Evolutionary conservation across 768 basidiomycete genomes (phyloP).

Genomic region (Naematelia encephala): DNA sequence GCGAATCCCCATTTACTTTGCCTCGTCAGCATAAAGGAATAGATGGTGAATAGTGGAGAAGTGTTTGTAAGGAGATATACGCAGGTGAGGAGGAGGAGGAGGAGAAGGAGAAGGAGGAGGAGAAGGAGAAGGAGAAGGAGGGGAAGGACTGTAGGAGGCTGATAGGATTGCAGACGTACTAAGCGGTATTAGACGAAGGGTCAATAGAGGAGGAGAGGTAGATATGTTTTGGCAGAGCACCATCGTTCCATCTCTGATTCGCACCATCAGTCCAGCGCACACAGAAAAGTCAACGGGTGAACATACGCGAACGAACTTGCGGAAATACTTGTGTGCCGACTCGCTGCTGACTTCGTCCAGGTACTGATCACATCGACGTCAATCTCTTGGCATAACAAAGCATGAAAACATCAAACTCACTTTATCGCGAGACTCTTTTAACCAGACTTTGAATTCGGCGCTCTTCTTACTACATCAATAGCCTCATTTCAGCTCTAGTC

Average conservation of each 20-base stretch:
- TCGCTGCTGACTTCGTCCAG: slow-evolving; percentile 82
- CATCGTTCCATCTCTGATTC: slow-evolving; percentile 54
- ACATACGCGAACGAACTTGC: slow-evolving; percentile 67
- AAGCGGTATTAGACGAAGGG: slow-evolving; percentile 70
- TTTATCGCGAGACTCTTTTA: slow-evolving; percentile 68
- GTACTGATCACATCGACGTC: slow-evolving; percentile 57
- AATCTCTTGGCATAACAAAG: slow-evolving; percentile 1
- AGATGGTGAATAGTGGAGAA: not conserved
- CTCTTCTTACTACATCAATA: slow-evolving; percentile 60
- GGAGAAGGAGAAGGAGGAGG: not conserved
- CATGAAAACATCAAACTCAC: slow-evolving; percentile 51
- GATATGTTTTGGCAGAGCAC: slow-evolving; percentile 21
- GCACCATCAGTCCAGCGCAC: not conserved
- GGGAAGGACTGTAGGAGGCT: slow-evolving; percentile 3
- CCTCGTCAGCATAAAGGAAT: not conserved
- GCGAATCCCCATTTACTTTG: slow-evolving; percentile 75
- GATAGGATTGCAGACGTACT: slow-evolving; percentile 40
- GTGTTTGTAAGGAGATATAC: not conserved
- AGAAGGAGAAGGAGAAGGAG: not conserved
- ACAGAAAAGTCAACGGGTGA: slow-evolving; percentile 2
- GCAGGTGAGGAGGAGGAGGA: not conserved
- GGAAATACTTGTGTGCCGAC: slow-evolving; percentile 71
- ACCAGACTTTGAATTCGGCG: slow-evolving; percentile 80
- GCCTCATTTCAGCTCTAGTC: too few relatives aligned
- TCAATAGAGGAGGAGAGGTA: slow-evolving; percentile 54